phyloP scores from a whole-genome alignment of 2,329 filamentous ascomycete species.

The Lachnellula hyalina region DNA sequence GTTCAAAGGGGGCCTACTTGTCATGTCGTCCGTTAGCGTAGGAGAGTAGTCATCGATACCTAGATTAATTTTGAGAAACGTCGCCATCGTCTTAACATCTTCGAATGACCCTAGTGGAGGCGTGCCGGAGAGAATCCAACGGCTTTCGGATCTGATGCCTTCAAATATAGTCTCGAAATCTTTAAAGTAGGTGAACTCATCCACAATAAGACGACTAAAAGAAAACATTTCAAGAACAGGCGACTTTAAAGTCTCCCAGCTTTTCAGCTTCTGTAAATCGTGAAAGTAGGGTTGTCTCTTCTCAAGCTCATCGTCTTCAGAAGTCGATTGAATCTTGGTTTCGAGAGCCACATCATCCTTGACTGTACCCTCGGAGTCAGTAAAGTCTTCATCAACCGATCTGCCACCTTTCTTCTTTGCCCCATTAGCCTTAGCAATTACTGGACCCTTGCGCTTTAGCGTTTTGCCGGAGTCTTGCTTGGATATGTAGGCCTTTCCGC shows the following conservation, averaged over 20 bases:
- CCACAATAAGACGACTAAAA: conserved; percentile 56
- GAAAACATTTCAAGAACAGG: conserved; percentile 50
- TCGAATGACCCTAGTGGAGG: conserved; percentile 52
- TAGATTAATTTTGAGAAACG: conserved; percentile 49
- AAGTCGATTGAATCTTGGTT: not conserved
- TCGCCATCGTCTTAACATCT: conserved; percentile 54
- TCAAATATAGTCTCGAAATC: conserved; percentile 14
- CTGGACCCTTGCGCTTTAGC: not conserved
- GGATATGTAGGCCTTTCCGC: conserved; percentile 23
- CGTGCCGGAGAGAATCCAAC: conserved; percentile 57
- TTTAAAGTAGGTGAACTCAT: conserved; percentile 58
- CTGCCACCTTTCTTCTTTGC: not conserved
- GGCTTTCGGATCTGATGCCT: not conserved
- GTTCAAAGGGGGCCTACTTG: conserved; percentile 29
- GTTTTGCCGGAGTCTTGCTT: not conserved
- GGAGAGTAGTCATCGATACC: conserved; percentile 47
- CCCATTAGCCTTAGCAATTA: not conserved
- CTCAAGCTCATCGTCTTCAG: not conserved
- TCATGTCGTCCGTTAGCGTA: conserved; percentile 39
- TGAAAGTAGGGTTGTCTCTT: not conserved
- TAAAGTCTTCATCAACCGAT: not conserved
- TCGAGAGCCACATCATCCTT: not conserved
- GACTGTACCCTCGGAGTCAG: not conserved
- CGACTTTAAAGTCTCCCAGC: conserved; percentile 9
- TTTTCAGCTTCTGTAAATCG: not conserved